Percentiles rank a stretch among this genome's conserved stretches.
Evolutionary conservation across 1,284 basidiomycete genomes (phyloP).

Genomic region (Fomitopsis schrenkii): DNA sequence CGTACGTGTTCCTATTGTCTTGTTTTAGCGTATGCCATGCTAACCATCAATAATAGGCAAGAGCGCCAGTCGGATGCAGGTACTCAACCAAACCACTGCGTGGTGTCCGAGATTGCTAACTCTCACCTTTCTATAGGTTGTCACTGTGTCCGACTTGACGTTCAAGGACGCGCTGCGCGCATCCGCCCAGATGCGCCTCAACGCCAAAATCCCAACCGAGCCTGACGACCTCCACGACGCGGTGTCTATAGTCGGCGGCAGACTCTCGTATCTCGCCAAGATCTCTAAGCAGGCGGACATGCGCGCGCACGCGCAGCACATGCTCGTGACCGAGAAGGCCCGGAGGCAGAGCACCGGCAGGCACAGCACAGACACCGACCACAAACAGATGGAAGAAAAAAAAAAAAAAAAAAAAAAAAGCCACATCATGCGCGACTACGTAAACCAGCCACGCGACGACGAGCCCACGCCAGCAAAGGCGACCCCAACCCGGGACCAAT

Average conservation of each 20-base stretch:
- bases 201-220: slow-evolving; percentile 23
- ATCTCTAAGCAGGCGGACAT: slow-evolving; percentile 57
- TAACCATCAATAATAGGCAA: slow-evolving; percentile 42
- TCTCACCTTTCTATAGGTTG: slow-evolving; percentile 37
- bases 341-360: slow-evolving; percentile 71
- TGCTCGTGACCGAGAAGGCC: slow-evolving; percentile 70
- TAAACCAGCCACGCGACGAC: no score
- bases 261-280: slow-evolving; percentile 72
- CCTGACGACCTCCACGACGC: slow-evolving; percentile 43
- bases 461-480: no score
- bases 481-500: no score
- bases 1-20: slow-evolving; percentile 41
- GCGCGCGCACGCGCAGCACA: slow-evolving; percentile 55
- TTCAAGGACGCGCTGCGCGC: slow-evolving; percentile 61
- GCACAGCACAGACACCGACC: no score
- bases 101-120: not conserved
- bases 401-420: no score
- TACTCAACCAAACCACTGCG: slow-evolving; percentile 25
- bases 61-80: slow-evolving; percentile 70
- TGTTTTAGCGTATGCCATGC: not conserved
- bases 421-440: no score
- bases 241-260: slow-evolving; percentile 67
- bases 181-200: slow-evolving; percentile 49
- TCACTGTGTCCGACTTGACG: slow-evolving; percentile 73
- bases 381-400: no score